Conservation (phyloP, 495 filamentous ascomycete genomes). For the Friedmanniomyces endolithicus region DNA sequence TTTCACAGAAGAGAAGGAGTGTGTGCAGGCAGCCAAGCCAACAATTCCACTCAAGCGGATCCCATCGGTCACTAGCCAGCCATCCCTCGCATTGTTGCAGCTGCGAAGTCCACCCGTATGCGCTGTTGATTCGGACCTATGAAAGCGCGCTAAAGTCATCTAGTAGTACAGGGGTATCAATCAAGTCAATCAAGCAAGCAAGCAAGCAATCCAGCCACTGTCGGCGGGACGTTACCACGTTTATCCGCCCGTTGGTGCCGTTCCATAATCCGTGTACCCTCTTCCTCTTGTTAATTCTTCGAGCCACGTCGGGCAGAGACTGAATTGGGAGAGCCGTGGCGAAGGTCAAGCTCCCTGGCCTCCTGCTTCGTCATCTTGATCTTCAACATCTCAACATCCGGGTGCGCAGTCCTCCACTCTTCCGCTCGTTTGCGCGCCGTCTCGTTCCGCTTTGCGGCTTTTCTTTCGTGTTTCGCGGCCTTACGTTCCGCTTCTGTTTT, state of each 20-base stretch:
- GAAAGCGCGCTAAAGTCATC: conserved; percentile 13
- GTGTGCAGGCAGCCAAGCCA: too few species aligned
- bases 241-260: background rate
- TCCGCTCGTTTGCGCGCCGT: background rate
- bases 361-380: background rate
- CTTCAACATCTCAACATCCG: background rate
- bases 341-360: background rate
- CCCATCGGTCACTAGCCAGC: too few species aligned
- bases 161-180: conserved; percentile 20
- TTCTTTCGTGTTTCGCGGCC: background rate
- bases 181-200: background rate
- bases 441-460: background rate
- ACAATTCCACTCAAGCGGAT: too few species aligned
- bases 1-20: too few species aligned
- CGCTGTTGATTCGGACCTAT: background rate
- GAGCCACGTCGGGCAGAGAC: too few species aligned
- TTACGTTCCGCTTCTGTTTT: background rate
- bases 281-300: background rate
- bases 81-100: too few species aligned
- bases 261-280: background rate
- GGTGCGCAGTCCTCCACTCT: background rate
- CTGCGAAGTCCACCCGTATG: too few species aligned
- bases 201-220: background rate
- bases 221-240: conserved; percentile 9
- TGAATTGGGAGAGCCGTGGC: background rate